phyloP scores from a whole-genome alignment of 2,329 filamentous ascomycete species.

The Aspergillus carbonarius region DNA sequence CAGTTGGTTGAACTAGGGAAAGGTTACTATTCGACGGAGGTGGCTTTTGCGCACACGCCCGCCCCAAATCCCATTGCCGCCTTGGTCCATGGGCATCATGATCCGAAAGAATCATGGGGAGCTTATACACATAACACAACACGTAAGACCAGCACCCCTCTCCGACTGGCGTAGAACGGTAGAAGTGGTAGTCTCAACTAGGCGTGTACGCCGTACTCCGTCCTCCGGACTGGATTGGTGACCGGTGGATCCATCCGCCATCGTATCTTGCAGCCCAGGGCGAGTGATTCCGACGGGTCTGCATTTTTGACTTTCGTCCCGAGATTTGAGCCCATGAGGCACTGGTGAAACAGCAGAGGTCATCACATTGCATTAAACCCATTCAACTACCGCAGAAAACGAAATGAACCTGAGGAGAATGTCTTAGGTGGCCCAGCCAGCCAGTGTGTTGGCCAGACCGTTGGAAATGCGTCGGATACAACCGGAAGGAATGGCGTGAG shows the following conservation, averaged over 20 bases:
- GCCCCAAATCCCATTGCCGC: background rate
- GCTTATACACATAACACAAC: constrained; percentile 8
- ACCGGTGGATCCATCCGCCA: background rate
- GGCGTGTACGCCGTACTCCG: constrained; percentile 5
- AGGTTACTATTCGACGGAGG: background rate
- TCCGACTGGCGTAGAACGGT: background rate
- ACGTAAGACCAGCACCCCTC: constrained; percentile 5
- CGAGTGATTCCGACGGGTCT: constrained; percentile 1
- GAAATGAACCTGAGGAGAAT: constrained; percentile 13
- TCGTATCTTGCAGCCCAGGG: constrained; percentile 8
- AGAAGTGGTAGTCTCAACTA: constrained; percentile 2
- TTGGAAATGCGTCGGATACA: background rate
- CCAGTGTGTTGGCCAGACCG: background rate
- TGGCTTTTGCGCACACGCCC: background rate
- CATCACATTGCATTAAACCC: constrained; percentile 5
- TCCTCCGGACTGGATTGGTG: background rate
- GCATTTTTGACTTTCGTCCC: constrained; percentile 13
- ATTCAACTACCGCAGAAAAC: background rate
- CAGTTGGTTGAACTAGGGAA: background rate
- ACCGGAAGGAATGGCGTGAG: background rate
- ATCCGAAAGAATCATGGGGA: background rate
- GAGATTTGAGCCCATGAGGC: constrained; percentile 17
- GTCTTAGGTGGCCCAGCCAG: constrained; percentile 2
- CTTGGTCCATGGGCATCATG: constrained; percentile 1
- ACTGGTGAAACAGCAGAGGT: constrained; percentile 22